Evolutionary conservation across 108 stramenopile species (phyloP), one percentile per base, ranked within the genome.

Genomic region (Nitzschia palea): DNA sequence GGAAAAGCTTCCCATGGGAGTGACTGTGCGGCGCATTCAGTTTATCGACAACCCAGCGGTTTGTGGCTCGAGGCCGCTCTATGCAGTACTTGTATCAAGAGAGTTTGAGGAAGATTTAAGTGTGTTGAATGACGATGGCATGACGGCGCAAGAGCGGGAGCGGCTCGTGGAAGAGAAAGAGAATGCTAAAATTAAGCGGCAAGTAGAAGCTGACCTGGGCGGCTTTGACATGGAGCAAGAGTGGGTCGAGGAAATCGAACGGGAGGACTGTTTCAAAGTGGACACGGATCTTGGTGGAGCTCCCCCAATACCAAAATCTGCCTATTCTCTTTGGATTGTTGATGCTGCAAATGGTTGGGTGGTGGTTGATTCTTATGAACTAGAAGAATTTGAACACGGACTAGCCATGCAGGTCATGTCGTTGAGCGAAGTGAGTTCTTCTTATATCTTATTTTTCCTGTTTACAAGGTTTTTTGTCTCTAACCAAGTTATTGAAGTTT

Each of bases 141-240:
- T 94, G 28, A 74, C 86, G 27, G 66, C 74, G 17, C 86, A 94
- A 74, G 89, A 94, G 73, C 70, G 88, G 14, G 73, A 89, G 48
- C 74, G 64, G 25, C 63, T 85, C 26, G 82, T 78, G 36, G 88
- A 86, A 48, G 88, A 91, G 57, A 94, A 89, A 64, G 87, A 94
- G 69, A 77, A 69, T 33, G 86, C 78, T 34, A 87, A 73, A 68
- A 78, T 89, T 32, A 77, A 85, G 55, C 79, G 86, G 28, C 93
- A 94, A 73, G 93, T 94, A 8, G 93, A 94, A 67, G 93, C 93
- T 35, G 93, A 94, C 78, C 76, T 94, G 10, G 90, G 93, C 32
- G 93, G 93, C 15, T 94, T 94, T 73, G 93, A 94, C 63, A 73
- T 94, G 34, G 89, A 94, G 60, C 87, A 88, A 63, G 93, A 94